These are phyloP conservation scores for Leishmania tarentolae DNA, from an alignment of 208 protist species.

Conservation along the genomic window DNA sequence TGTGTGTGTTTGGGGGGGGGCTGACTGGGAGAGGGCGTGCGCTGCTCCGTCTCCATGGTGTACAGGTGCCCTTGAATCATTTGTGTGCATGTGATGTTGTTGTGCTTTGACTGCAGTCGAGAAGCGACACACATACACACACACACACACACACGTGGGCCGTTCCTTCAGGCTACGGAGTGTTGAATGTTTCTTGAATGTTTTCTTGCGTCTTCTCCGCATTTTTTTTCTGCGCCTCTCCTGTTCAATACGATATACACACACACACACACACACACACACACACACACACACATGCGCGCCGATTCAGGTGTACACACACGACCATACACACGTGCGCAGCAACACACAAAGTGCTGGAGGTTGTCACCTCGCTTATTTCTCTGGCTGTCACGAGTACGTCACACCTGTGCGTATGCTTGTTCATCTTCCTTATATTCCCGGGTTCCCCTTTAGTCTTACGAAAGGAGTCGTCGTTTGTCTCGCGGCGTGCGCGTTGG, in stretches of 20 bases:
- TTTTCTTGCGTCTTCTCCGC: not conserved
- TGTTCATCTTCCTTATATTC: not conserved
- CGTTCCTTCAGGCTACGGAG: not conserved
- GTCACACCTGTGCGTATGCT: no score
- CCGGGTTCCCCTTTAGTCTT: not conserved
- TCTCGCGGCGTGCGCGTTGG: not conserved
- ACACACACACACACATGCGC: not conserved
- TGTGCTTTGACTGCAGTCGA: not conserved
- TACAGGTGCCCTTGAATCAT: not conserved
- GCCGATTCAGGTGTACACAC: not conserved
- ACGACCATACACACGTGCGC: not conserved
- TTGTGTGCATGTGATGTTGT: not conserved
- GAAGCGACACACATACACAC: no score
- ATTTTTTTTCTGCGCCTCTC: constrained; percentile 1
- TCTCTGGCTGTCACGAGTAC: not conserved
- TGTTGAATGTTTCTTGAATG: not conserved
- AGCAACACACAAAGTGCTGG: not conserved
- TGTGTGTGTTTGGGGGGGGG: not conserved
- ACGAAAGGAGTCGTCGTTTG: no score
- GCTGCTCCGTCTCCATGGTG: not conserved
- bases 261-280: not conserved
- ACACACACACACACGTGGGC: not conserved
- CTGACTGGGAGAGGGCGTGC: not conserved
- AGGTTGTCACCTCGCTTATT: constrained; percentile 7
- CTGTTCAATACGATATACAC: not conserved